Evolutionary conservation across 176 grass and related monocot genomes (phyloP), one percentile per base, ranked within the genome.

Genomic region (bread wheat (Triticum aestivum)): DNA sequence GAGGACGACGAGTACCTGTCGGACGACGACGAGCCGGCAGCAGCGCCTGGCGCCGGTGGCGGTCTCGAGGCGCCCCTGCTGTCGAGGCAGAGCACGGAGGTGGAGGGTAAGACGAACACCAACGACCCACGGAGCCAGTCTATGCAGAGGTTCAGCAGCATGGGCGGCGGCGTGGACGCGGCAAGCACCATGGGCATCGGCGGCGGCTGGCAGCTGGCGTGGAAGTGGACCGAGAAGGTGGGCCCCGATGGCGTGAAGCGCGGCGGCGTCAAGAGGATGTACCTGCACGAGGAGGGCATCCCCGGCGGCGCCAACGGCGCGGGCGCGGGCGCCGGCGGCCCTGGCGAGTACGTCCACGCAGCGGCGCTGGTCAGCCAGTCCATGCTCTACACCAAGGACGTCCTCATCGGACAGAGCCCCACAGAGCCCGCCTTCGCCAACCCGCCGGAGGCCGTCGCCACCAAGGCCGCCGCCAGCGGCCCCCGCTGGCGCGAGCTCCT

Each of bases 161-260:
- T 86, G 35, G 61, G 65, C 10, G 78, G 77, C 65, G 83, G 83
- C 66, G 65, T 42, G 1, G 93, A 94, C 69, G 67, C 82, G 20
- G 85, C 84, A 0, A 92, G 86, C 86, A 92, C 88, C 7, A 91
- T 89, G 87, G 96, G 96, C 33, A 98, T 98, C 78, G 96, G 93
- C 1, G 96, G 93, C 13, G 96, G 96, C 0, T 98, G 96, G 93
- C 93, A 98, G 82, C 86, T 98, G 26, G 96, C 93, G 20, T 98
- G 93, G 93, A 94, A 98, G 78, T 91, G 91, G 93, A 88, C 87
- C 0, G 90, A 92, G 61, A 87, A 84, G 30, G 87, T 89, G 3
- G 85, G 86, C 0, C 11, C 68, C 1, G 91, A 98, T 21, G 93
- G 93, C 51, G 76, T 73, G 5, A 86, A 65, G 41, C 87, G 88